Evolutionary conservation across 2,329 filamentous ascomycete species (phyloP).

Genomic region (Paraphoma sp.): DNA sequence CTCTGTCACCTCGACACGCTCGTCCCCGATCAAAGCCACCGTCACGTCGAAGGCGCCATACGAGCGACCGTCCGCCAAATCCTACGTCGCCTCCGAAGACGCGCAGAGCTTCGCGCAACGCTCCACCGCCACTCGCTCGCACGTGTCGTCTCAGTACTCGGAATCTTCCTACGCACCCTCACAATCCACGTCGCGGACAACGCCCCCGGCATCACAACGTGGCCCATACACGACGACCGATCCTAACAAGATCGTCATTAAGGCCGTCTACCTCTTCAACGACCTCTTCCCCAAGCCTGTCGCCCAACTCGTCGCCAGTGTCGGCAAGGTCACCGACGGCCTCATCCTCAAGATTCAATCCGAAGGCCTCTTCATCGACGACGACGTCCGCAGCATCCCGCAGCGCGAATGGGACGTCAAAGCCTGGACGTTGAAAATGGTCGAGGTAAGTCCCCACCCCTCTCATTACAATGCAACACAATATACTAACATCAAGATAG

Average conservation of each 20-base stretch:
- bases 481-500: constrained; percentile 24
- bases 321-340: constrained; percentile 86
- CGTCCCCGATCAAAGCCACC: constrained; percentile 48
- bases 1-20: constrained; percentile 44
- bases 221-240: constrained; percentile 86
- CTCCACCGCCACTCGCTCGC: constrained; percentile 32
- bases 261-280: constrained; percentile 90
- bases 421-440: constrained; percentile 92
- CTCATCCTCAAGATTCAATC: constrained; percentile 90
- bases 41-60: constrained; percentile 52
- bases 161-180: constrained; percentile 88
- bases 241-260: constrained; percentile 94
- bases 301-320: constrained; percentile 86
- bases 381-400: constrained; percentile 88
- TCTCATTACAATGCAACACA: not conserved
- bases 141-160: constrained; percentile 66
- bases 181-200: constrained; percentile 81
- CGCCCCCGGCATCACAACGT: constrained; percentile 79
- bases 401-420: constrained; percentile 99
- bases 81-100: constrained; percentile 62
- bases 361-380: constrained; percentile 95
- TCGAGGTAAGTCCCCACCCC: constrained; percentile 63
- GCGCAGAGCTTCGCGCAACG: constrained; percentile 49
- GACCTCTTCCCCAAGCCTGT: constrained; percentile 88
- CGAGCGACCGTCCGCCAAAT: constrained; percentile 61